Conservation (phyloP, 2,329 filamentous ascomycete species). For the Fusarium vanettenii region DNA sequence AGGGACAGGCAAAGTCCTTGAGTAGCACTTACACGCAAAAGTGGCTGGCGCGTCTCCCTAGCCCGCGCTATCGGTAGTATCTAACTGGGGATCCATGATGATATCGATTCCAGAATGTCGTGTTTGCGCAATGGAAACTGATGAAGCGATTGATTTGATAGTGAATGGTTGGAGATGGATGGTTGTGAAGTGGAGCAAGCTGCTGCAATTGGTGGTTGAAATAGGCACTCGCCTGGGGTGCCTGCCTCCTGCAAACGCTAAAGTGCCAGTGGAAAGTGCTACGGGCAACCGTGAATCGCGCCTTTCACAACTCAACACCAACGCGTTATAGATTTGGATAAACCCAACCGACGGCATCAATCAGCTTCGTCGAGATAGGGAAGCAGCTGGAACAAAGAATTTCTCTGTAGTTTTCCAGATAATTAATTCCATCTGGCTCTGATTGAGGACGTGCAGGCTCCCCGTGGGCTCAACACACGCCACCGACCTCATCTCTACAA, state of each 20-base stretch:
- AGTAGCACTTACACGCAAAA: neutral
- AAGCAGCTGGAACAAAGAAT: neutral
- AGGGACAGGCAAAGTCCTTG: neutral
- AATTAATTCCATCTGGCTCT: neutral
- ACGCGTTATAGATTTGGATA: neutral
- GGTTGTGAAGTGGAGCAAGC: neutral
- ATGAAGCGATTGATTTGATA: neutral
- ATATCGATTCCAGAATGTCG: neutral
- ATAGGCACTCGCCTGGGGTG: neutral
- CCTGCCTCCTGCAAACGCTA: neutral
- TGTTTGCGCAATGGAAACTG: neutral
- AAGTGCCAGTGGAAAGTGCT: neutral
- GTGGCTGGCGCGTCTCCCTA: neutral
- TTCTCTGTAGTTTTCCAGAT: neutral
- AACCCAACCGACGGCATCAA: neutral
- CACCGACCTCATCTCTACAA: slow-evolving; percentile 25
- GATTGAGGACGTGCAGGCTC: neutral
- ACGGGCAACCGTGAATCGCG: neutral
- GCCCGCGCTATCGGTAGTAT: neutral
- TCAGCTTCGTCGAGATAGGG: neutral
- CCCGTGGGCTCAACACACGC: neutral
- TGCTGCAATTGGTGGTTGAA: neutral
- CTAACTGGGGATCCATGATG: neutral
- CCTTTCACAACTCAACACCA: neutral
- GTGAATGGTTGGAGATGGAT: neutral